Percentiles rank a stretch among this genome's conserved stretches.
Evolutionary conservation across 1,284 basidiomycete genomes (phyloP).

Genomic region (Cutaneotrichosporon cutaneum): DNA sequence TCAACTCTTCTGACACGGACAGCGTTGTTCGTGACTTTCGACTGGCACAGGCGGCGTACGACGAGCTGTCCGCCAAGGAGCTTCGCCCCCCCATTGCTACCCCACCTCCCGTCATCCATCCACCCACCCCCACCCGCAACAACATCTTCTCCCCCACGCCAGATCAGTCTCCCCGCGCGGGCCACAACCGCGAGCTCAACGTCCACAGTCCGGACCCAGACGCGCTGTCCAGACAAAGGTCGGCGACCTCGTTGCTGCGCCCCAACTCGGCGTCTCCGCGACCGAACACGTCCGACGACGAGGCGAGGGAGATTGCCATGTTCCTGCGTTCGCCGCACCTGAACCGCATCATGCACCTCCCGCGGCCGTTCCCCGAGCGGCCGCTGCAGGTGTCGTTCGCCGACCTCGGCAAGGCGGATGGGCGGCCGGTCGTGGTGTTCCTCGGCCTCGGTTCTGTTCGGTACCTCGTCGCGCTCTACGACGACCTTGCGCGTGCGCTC

Average conservation of each 20-base stretch:
- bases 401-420: constrained; percentile 78
- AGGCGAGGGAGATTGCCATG: constrained; percentile 40
- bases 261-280: constrained; percentile 17
- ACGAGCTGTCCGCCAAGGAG: constrained; percentile 15
- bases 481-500: constrained; percentile 88
- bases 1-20: constrained; percentile 20
- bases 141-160: constrained; percentile 15
- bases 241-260: constrained; percentile 12
- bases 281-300: constrained; percentile 15
- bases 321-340: constrained; percentile 80
- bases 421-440: constrained; percentile 84
- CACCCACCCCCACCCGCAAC: constrained; percentile 2
- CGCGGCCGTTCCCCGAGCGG: constrained; percentile 61
- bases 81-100: constrained; percentile 2
- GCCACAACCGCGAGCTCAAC: neutral
- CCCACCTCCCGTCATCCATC: constrained; percentile 1
- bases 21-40: constrained; percentile 24
- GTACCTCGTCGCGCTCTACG: constrained; percentile 90
- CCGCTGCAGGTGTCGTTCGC: constrained; percentile 89
- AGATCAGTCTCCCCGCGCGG: constrained; percentile 14
- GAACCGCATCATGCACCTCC: constrained; percentile 76
- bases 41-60: constrained; percentile 22
- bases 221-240: constrained; percentile 12
- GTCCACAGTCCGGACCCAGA: constrained; percentile 10
- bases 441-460: constrained; percentile 91